Evolutionary conservation across 371 early-diverging fungal genomes (phyloP).

Genomic region (Syncephalastrum racemosum): DNA sequence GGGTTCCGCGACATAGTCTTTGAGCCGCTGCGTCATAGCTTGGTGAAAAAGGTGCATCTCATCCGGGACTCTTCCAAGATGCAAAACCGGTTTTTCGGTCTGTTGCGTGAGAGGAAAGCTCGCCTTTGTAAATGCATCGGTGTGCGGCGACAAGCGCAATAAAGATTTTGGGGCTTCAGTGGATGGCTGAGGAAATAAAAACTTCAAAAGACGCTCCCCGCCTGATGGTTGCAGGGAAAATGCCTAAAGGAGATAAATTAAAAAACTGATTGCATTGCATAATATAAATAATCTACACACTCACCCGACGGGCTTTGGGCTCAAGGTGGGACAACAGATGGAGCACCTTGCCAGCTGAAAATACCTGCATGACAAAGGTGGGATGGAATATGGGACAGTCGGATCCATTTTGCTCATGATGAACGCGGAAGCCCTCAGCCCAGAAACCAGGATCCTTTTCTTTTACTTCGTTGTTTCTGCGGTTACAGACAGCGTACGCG

Average conservation of each 20-base stretch:
- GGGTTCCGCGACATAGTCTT: constrained; percentile 14
- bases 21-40: constrained; percentile 1
- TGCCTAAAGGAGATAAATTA: neutral
- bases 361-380: constrained; percentile 17
- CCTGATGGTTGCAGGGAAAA: no score
- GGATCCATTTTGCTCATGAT: neutral
- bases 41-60: constrained; percentile 5
- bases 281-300: no score
- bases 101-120: constrained; percentile 9
- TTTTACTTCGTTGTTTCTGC: neutral
- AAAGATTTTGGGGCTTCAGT: no score
- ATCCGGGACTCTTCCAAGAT: neutral
- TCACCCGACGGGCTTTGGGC: neutral
- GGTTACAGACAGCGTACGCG: neutral
- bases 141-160: no score
- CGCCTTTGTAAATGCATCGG: neutral
- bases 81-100: neutral
- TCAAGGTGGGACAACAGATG: constrained; percentile 14
- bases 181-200: no score
- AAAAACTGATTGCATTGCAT: neutral
- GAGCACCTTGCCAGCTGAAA: constrained; percentile 38
- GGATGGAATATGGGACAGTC: constrained; percentile 32
- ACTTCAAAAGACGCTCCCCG: no score
- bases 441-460: constrained; percentile 7
- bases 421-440: constrained; percentile 5